phyloP scores from a whole-genome alignment of 179 eudicot species.

The Beta corolliflora region DNA sequence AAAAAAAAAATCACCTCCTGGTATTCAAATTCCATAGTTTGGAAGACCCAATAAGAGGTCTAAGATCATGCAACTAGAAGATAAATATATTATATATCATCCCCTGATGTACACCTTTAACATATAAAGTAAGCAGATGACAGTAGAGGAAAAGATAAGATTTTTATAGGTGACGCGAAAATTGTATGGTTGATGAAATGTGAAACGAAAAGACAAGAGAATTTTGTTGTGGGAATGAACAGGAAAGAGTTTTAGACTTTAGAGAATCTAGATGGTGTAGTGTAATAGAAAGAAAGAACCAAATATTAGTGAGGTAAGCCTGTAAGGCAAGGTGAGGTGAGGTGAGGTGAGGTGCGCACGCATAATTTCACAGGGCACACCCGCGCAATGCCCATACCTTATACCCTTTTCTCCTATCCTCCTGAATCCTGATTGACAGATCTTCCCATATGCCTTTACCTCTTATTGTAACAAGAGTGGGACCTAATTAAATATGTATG shows the following conservation, averaged over 20 bases:
- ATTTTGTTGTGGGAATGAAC: not conserved
- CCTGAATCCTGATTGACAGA: too few species aligned
- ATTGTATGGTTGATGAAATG: not conserved
- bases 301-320: not conserved
- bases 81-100: not conserved
- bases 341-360: not conserved
- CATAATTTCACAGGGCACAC: too few species aligned
- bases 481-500: too few species aligned
- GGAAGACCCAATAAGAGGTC: not conserved
- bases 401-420: too few species aligned
- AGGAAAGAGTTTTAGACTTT: not conserved
- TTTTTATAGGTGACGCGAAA: not conserved
- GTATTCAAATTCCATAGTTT: constrained; percentile 65
- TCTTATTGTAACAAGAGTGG: too few species aligned
- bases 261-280: not conserved
- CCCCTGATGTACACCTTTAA: not conserved
- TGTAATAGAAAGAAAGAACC: not conserved
- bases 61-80: not conserved
- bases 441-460: too few species aligned
- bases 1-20: constrained; percentile 50
- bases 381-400: too few species aligned
- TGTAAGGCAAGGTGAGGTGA: not conserved
- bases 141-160: not conserved
- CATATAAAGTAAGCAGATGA: not conserved
- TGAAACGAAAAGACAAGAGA: not conserved